These are phyloP conservation scores for Erysimum pusillum DNA, from an alignment of 441 rosid genomes.

Conservation along the genomic window DNA sequence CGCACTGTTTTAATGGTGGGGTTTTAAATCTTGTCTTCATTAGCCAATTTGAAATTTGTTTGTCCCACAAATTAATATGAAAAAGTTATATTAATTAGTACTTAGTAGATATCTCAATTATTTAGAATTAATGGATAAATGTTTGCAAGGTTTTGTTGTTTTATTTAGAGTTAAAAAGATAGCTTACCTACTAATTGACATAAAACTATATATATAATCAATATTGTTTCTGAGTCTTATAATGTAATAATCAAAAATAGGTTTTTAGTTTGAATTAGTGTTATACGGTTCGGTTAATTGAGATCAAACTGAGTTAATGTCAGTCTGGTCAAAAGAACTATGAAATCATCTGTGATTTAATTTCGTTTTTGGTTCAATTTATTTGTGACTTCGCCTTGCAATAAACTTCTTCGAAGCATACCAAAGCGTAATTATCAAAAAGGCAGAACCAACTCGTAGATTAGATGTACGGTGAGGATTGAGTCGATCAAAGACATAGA, in stretches of 20 bases:
- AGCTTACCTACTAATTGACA: conserved; percentile 41
- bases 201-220: conserved; percentile 18
- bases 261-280: not conserved
- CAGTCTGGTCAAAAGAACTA: not conserved
- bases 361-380: not conserved
- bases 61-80: conserved; percentile 25
- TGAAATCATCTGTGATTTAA: not conserved
- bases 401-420: not conserved
- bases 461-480: conserved; percentile 32
- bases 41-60: conserved; percentile 24
- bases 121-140: not conserved
- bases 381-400: not conserved
- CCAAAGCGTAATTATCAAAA: not conserved
- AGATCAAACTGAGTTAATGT: not conserved
- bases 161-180: conserved; percentile 17
- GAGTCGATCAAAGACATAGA: conserved; percentile 26
- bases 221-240: not conserved
- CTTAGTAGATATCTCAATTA: not conserved
- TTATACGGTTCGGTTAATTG: not conserved
- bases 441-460: not conserved
- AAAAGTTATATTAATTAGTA: conserved; percentile 1
- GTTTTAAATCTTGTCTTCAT: conserved; percentile 37
- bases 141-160: conserved; percentile 29
- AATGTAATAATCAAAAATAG: not conserved
- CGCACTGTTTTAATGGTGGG: conserved; percentile 40